Evolutionary conservation across 1,284 basidiomycete genomes (phyloP).

Genomic region (Schizophyllum amplum): DNA sequence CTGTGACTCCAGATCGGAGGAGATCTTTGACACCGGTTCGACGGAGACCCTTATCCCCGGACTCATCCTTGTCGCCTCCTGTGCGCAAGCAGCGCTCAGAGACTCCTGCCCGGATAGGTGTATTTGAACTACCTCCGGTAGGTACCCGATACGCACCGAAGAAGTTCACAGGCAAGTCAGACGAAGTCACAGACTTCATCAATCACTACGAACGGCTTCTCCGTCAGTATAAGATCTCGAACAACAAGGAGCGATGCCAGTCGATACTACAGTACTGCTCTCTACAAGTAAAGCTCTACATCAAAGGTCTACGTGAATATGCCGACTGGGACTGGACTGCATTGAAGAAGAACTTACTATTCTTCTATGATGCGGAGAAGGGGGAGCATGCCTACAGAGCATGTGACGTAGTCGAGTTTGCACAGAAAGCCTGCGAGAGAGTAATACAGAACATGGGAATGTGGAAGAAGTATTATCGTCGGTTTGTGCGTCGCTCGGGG

Average conservation of each 20-base stretch:
- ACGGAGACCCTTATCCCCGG: too few species aligned
- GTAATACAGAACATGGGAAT: not conserved
- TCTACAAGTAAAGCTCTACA: not conserved
- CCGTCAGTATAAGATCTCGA: not conserved
- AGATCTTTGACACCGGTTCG: not conserved
- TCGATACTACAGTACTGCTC: not conserved
- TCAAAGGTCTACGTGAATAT: constrained; percentile 1
- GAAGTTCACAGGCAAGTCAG: constrained; percentile 1
- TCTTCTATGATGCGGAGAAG: constrained; percentile 2
- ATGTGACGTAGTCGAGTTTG: not conserved
- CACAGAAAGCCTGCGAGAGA: not conserved
- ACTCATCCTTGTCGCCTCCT: not conserved
- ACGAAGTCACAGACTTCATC: not conserved
- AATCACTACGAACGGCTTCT: not conserved
- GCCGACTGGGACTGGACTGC: not conserved
- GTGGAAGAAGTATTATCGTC: not conserved
- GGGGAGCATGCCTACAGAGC: not conserved
- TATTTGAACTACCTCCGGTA: not conserved
- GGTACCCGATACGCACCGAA: constrained; percentile 1
- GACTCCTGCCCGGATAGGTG: not conserved
- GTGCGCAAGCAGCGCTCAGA: constrained; percentile 1
- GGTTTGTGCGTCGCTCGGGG: not conserved
- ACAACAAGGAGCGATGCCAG: not conserved
- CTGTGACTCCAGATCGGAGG: not conserved
- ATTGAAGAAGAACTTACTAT: not conserved